These are phyloP conservation scores for Penicillium coffeae DNA, from an alignment of 495 filamentous ascomycete species.

Conservation along the genomic window DNA sequence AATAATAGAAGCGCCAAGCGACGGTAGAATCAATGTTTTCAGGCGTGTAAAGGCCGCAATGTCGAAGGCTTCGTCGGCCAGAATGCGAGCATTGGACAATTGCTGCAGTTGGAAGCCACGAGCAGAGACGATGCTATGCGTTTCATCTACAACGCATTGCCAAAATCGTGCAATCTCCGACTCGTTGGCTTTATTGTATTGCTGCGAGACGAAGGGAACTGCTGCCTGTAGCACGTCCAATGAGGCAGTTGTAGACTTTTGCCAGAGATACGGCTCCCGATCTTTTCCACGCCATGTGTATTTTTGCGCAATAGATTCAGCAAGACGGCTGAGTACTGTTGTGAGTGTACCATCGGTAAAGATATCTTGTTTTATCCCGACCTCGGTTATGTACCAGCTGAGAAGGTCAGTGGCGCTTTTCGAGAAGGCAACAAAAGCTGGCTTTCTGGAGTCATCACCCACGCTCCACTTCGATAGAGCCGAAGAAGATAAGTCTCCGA, in stretches of 20 bases:
- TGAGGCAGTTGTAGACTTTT: conserved; percentile 65
- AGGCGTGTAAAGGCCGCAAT: conserved; percentile 67
- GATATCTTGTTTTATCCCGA: conserved; percentile 60
- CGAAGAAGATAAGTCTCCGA: conserved; percentile 61
- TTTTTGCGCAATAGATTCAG: conserved; percentile 65
- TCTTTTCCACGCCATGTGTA: conserved; percentile 64
- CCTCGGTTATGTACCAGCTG: conserved; percentile 56
- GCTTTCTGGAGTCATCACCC: conserved; percentile 39
- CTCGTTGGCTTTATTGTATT: conserved; percentile 32
- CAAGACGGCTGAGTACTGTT: conserved; percentile 58
- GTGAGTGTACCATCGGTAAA: conserved; percentile 61
- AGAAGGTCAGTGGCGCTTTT: conserved; percentile 69
- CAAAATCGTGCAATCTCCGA: conserved; percentile 38
- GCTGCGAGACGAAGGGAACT: conserved; percentile 56
- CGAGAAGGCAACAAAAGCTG: conserved; percentile 83
- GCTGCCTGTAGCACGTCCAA: conserved; percentile 65
- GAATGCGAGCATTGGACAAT: conserved; percentile 24
- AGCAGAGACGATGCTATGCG: conserved; percentile 41
- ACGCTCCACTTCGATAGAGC: conserved; percentile 54
- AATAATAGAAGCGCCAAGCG: conserved; percentile 61
- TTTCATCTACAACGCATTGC: conserved; percentile 36
- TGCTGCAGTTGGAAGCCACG: conserved; percentile 27
- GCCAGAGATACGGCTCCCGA: conserved; percentile 66
- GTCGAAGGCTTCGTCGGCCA: conserved; percentile 67
- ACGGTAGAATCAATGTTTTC: conserved; percentile 66